phyloP scores from a whole-genome alignment of 345 rosid genomes.

The Eucalyptus tenuipes region DNA sequence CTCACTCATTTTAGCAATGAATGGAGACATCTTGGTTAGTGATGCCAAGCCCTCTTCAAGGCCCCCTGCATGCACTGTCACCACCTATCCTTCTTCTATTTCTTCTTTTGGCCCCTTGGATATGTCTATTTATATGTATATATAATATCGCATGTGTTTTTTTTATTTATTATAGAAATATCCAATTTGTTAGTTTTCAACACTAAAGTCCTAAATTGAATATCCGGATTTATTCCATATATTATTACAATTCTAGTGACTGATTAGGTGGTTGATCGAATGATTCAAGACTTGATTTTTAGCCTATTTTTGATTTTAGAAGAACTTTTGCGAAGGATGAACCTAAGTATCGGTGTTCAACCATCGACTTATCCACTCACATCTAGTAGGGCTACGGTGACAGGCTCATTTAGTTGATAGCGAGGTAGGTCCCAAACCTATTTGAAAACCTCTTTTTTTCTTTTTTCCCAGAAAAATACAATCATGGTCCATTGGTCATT shows the following conservation, averaged over 20 bases:
- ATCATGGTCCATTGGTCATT: not conserved
- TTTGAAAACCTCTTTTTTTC: rapidly evolving
- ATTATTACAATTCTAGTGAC: not conserved
- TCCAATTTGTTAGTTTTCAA: not conserved
- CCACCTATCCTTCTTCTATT: not conserved
- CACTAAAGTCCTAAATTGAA: not conserved
- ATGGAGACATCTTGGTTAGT: not conserved
- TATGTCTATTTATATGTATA: not conserved
- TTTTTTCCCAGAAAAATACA: not conserved
- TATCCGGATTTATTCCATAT: not conserved
- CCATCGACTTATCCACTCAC: not conserved
- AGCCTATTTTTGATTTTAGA: not conserved
- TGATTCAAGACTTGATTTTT: not conserved
- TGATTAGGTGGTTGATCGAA: not conserved
- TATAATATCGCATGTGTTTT: not conserved
- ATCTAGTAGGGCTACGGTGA: not conserved
- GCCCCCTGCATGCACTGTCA: not conserved
- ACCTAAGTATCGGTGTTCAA: too few species aligned
- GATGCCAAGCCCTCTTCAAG: not conserved
- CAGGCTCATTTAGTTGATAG: not conserved
- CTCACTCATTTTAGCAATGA: not conserved
- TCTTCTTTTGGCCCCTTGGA: not conserved
- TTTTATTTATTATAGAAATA: not conserved
- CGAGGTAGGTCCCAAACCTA: not conserved
- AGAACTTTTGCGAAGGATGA: not conserved